These are phyloP conservation scores for Pseudogymnoascus sp. DNA, from an alignment of 2,329 filamentous ascomycete species.

Conservation along the genomic window DNA sequence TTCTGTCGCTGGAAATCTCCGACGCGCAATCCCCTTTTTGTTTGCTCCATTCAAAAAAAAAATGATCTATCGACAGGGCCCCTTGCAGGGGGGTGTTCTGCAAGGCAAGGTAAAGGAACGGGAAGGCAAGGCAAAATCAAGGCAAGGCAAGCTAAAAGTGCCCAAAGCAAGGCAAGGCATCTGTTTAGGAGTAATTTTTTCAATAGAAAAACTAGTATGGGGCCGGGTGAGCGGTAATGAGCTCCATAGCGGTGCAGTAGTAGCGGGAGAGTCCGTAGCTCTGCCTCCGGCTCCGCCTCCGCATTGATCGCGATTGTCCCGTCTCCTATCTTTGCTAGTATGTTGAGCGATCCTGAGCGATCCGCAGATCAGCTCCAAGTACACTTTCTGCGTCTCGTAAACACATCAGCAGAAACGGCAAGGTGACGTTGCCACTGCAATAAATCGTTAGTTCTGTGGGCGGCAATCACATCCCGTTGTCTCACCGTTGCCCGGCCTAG, in stretches of 20 bases:
- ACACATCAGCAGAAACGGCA: not conserved
- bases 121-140: not conserved
- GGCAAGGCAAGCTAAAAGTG: not conserved
- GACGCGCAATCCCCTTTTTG: not conserved
- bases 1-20: not conserved
- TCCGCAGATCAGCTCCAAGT: too few species aligned
- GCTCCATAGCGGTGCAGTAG: not conserved
- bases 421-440: not conserved
- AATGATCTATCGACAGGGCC: not conserved
- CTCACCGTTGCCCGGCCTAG: not conserved
- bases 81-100: not conserved
- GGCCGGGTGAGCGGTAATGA: not conserved
- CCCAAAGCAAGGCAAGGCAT: not conserved
- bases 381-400: too few species aligned
- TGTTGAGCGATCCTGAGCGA: not conserved
- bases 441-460: not conserved
- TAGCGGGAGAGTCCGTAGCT: not conserved
- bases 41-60: not conserved
- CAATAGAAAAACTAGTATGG: not conserved
- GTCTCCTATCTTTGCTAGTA: not conserved
- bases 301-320: not conserved
- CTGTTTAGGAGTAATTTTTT: not conserved
- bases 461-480: not conserved
- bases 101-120: too few species aligned
- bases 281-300: too few species aligned